Conservation (phyloP, 805 yeast genomes). For the Candida easanensis region DNA sequence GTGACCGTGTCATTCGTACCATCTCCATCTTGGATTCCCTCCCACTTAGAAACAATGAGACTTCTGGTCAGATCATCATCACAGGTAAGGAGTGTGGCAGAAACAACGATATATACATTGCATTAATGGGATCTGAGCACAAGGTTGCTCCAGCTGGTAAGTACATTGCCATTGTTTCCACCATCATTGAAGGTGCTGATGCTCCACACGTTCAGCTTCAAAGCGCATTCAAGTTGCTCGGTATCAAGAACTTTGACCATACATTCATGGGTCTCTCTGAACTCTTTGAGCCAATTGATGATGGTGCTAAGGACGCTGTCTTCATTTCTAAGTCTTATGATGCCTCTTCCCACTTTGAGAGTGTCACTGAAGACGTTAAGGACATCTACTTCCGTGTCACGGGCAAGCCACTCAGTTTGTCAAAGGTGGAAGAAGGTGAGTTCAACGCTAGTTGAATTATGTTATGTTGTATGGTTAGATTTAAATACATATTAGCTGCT, state of each 20-base stretch:
- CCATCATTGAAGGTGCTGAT: constrained; percentile 87
- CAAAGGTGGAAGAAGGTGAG: constrained; percentile 27
- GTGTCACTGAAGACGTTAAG: constrained; percentile 95
- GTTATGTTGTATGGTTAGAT: no score
- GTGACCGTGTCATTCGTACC: constrained; percentile 39
- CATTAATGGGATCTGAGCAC: constrained; percentile 85
- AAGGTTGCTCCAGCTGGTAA: constrained; percentile 87
- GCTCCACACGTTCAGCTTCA: constrained; percentile 94
- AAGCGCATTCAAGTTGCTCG: constrained; percentile 89
- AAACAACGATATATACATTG: constrained; percentile 91
- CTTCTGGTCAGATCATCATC: constrained; percentile 89
- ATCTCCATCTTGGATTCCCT: constrained; percentile 87
- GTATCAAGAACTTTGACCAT: constrained; percentile 48
- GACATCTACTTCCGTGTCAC: constrained; percentile 89
- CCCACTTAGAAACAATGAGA: constrained; percentile 76
- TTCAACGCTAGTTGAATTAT: constrained; percentile 20
- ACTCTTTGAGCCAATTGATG: constrained; percentile 79
- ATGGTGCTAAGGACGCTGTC: constrained; percentile 77
- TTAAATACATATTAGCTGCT: no score
- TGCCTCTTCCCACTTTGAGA: constrained; percentile 91
- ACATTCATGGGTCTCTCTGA: constrained; percentile 92
- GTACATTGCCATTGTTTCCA: constrained; percentile 89
- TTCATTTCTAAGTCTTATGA: constrained; percentile 89
- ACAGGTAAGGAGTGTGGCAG: constrained; percentile 95
- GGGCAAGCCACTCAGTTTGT: constrained; percentile 75